Base-by-base conservation (phyloP, 805 yeast species). In the Kluyveromyces aestuarii region DNA sequence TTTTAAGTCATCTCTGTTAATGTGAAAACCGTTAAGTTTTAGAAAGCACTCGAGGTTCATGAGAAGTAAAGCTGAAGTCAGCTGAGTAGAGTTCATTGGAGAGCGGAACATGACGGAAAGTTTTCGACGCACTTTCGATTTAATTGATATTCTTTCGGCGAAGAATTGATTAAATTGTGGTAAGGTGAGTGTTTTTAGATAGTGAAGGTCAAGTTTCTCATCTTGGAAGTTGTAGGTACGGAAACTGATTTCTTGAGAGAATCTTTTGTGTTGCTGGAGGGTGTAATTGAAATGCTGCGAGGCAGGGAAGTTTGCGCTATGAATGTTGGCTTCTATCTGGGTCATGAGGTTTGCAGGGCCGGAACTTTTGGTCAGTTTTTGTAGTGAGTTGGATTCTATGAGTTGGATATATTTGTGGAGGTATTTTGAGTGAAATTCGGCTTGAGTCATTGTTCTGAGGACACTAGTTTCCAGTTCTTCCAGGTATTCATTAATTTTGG, bases 191-290 rank as follows among this genome's bases (percentile, higher is more conserved):
- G 47, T 45, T 17, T 60, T 50, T 0, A 80, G 52, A 0, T 69
- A 17, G 0, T 49, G 37, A 3, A 50, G 8, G 55, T 75, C 78
- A 19, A 72, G 56, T 2, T 57, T 54, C 51, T 72, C 66, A 1
- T 50, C 69, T 5, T 65, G 60, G 54, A 77, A 79, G 25, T 65
- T 53, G 52, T 72, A 76, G 2, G 72, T 69, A 44, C 66, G 63
- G 38, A 68, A 72, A 3, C 70, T 53, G 2, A 82, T 79, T 49
- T 76, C 76, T 47, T 75, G 80, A 75, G 79, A 73, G 37, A 62
- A 54, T 30, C 64, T 65, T 50, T 69, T 72, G 60, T 84, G 90
- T 3, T 57, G 50, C 40, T 62, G 70, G 56, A 73, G 59, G 1
- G 60, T 52, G 10, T 53, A 51, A 14, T 64, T 59, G 7, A 56